A percentile compares a stretch with the other conserved stretches of the same genome.
phyloP scores from a whole-genome alignment of 352 stramenopile species.

The Phytophthora vignae region DNA sequence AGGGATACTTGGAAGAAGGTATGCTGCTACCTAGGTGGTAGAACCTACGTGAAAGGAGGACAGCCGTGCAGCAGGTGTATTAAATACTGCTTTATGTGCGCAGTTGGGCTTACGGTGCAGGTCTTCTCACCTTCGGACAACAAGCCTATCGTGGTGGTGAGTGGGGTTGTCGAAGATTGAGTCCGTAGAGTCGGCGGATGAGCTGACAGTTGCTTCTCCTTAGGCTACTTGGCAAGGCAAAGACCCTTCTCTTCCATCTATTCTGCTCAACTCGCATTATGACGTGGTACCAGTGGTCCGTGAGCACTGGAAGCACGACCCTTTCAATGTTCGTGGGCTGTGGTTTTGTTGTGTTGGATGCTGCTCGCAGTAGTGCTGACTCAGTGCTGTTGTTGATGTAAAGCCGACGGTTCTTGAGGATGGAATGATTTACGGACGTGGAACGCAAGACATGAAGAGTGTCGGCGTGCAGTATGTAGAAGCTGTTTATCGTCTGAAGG shows the following conservation, averaged over 20 bases:
- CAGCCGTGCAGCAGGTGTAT: not conserved
- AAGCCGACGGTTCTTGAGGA: conserved; percentile 87
- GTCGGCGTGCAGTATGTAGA: conserved; percentile 96
- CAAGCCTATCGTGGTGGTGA: conserved; percentile 93
- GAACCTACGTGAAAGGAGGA: not conserved
- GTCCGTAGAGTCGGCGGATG: not conserved
- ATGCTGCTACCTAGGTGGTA: too few relatives aligned
- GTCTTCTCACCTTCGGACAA: conserved; percentile 64
- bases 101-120: conserved; percentile 56
- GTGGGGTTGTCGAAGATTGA: not conserved
- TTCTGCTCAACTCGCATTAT: conserved; percentile 97
- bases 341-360: not conserved
- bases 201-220: not conserved
- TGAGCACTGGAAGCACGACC: conserved; percentile 91
- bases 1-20: conserved; percentile 54
- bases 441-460: conserved; percentile 97
- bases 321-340: conserved; percentile 79
- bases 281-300: conserved; percentile 94
- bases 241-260: conserved; percentile 80
- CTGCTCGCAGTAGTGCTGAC: not conserved
- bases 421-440: conserved; percentile 93
- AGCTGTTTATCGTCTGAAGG: conserved; percentile 79
- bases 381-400: conserved; percentile 2
- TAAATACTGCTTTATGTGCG: not conserved
- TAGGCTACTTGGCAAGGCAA: conserved; percentile 86